These are phyloP conservation scores for Oryza officinalis DNA, from an alignment of 176 grass and related monocot genomes.

Conservation along the genomic window DNA sequence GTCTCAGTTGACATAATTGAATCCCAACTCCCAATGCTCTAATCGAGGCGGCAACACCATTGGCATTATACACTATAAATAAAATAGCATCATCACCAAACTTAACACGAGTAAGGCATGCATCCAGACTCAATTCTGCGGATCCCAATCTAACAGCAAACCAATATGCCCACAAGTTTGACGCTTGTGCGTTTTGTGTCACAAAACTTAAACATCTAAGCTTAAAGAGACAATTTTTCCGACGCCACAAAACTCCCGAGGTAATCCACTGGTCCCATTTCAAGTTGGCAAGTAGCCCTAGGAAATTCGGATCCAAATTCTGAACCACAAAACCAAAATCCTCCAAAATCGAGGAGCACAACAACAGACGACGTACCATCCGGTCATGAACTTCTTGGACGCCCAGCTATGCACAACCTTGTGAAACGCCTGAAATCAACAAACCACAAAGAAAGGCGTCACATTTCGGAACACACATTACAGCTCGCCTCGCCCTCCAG, in stretches of 20 bases:
- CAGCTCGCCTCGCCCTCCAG: neutral
- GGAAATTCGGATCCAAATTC: neutral
- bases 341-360: neutral
- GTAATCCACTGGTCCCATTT: neutral
- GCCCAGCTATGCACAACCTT: conserved; percentile 83
- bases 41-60: neutral
- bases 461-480: conserved; percentile 28
- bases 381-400: conserved; percentile 90
- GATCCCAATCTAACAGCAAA: neutral
- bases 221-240: conserved; percentile 14
- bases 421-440: conserved; percentile 57
- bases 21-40: neutral
- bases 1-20: neutral
- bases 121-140: neutral
- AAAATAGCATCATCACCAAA: neutral
- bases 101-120: neutral
- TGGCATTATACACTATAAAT: neutral
- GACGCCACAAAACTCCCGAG: neutral
- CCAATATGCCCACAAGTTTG: neutral
- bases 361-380: conserved; percentile 49
- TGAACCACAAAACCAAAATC: neutral
- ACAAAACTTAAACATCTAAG: neutral
- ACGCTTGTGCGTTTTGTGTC: neutral
- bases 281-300: neutral
- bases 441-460: conserved; percentile 9